These are phyloP conservation scores for Daedalea quercina DNA, from an alignment of 768 basidiomycete species.

Conservation along the genomic window DNA sequence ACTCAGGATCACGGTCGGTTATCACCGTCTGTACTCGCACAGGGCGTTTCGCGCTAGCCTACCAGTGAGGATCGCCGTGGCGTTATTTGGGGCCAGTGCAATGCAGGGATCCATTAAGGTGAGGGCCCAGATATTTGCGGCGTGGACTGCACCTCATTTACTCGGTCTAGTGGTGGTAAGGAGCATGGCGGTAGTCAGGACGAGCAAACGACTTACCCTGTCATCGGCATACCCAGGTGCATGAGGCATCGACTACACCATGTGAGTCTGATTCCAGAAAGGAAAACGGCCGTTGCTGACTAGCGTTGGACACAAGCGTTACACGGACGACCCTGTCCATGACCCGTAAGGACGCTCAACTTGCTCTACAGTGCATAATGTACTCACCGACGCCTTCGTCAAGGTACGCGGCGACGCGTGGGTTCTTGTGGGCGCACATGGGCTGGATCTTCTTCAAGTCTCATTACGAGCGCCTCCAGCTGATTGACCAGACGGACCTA, in stretches of 20 bases:
- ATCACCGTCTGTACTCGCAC: slow-evolving; percentile 77
- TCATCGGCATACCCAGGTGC: slow-evolving; percentile 35
- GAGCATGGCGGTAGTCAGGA: not conserved
- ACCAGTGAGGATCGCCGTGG: slow-evolving; percentile 50
- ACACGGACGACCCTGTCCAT: slow-evolving; percentile 62
- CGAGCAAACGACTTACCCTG: not conserved
- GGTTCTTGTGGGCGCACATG: slow-evolving; percentile 72
- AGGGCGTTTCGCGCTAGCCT: slow-evolving; percentile 55
- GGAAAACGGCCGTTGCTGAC: no score
- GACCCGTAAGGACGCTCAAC: slow-evolving; percentile 43
- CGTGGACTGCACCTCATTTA: not conserved
- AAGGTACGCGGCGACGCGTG: slow-evolving; percentile 69
- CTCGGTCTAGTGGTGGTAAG: slow-evolving; percentile 43
- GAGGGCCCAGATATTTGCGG: not conserved
- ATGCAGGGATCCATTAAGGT: slow-evolving; percentile 82
- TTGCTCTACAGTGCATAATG: not conserved
- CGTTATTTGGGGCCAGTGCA: slow-evolving; percentile 61
- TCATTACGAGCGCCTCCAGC: slow-evolving; percentile 49
- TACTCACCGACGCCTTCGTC: not conserved
- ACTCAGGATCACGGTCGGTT: slow-evolving; percentile 63
- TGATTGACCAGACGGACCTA: slow-evolving; percentile 64
- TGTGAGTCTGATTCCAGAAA: slow-evolving; percentile 29
- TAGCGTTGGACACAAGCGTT: slow-evolving; percentile 39
- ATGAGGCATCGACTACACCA: slow-evolving; percentile 73
- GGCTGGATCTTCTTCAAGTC: slow-evolving; percentile 86